Base-by-base conservation (phyloP, 352 stramenopile species). In the Blastocystis hominis region DNA sequence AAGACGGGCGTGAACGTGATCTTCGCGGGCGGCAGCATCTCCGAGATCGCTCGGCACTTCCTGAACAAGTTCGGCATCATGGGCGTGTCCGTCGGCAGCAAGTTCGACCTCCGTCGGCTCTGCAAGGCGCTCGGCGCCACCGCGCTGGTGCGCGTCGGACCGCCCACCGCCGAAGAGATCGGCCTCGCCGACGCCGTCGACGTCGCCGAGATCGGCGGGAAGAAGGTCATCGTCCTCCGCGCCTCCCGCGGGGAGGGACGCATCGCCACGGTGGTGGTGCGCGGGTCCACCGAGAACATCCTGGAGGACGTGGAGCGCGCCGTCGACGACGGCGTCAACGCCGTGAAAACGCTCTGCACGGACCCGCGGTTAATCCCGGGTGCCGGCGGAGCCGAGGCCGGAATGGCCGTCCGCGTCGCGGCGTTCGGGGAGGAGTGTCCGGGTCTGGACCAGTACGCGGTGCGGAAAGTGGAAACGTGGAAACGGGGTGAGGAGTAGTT, bases 11-110 rank as follows among this genome's bases (percentile, higher is more conserved):
- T 95, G 44, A 95, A 95, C 86, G 95, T 99, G 34, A 93, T 98
- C 75, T 95, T 99, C 56, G 95, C 93, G 20, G 95, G 95, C 61
- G 97, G 96, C 42, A 97, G 93, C 78, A 96, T 99, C 87, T 96
- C 92, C 54, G 96, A 99, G 91, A 99, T 99, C 96, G 95, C 95
- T 40, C 89, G 98, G 79, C 97, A 99, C 90, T 99, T 98, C 89
- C 91, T 99, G 66, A 95, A 99, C 84, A 96, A 98, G 90, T 98
- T 98, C 91, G 91, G 96, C 66, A 91, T 99, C 76, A 93, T 99
- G 91, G 94, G 93, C 61, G 86, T 99, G 53, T 98, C 97, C 90
- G 96, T 99, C 89, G 91, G 92, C 86, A 98, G 93, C 89, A 99
- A 99, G 92, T 99, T 95, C 95, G 96, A 99, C 90, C 90, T 99